Evolutionary conservation across 2,329 filamentous ascomycete genomes (phyloP).

Genomic region (Calonectria naviculata): DNA sequence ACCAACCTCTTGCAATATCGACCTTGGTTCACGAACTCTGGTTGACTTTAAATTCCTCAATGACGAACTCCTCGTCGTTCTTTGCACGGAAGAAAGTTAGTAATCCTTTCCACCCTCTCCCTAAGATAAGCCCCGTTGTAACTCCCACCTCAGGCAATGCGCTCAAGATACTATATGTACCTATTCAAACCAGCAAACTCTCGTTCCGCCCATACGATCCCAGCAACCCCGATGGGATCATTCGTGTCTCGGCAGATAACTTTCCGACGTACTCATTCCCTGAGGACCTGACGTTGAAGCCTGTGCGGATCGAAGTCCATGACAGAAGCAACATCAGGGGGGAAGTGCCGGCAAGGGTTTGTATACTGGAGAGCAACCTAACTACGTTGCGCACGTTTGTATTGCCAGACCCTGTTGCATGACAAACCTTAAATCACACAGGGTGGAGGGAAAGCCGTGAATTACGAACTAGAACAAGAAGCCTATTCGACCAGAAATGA

Average conservation of each 20-base stretch:
- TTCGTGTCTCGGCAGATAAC: slow-evolving; percentile 21
- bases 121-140: background rate
- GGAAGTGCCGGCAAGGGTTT: slow-evolving; percentile 61
- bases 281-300: slow-evolving; percentile 42
- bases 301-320: slow-evolving; percentile 64
- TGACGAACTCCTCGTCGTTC: slow-evolving; percentile 68
- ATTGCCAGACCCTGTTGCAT: slow-evolving; percentile 39
- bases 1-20: slow-evolving; percentile 53
- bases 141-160: slow-evolving; percentile 35
- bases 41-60: slow-evolving; percentile 77
- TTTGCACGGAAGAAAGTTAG: slow-evolving; percentile 59
- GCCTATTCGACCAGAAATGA: background rate
- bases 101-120: slow-evolving; percentile 14
- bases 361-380: slow-evolving; percentile 60
- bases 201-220: slow-evolving; percentile 50
- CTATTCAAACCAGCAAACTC: slow-evolving; percentile 49
- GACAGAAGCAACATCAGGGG: slow-evolving; percentile 56
- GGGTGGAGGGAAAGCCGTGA: too few species aligned
- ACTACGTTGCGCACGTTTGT: slow-evolving; percentile 60
- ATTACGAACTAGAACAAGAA: background rate
- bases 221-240: slow-evolving; percentile 12
- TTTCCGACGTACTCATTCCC: slow-evolving; percentile 42
- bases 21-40: slow-evolving; percentile 56
- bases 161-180: slow-evolving; percentile 46
- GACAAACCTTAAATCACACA: background rate